Conservation (phyloP, 2,329 filamentous ascomycete species). For the Ophiostoma himal-ulmi region DNA sequence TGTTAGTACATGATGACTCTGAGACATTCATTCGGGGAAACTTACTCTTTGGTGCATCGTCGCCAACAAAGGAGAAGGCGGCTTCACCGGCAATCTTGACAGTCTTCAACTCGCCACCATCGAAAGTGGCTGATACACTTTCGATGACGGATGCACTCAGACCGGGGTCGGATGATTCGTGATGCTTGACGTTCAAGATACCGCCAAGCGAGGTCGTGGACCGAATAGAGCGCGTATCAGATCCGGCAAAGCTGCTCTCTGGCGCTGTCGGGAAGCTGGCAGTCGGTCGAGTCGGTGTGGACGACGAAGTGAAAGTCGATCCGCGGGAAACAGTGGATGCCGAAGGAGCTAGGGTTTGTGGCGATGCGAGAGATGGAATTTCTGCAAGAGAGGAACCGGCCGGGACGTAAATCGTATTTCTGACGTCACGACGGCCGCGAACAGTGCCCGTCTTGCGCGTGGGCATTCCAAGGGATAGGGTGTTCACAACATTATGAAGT, state of each 20-base stretch:
- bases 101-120: constrained; percentile 63
- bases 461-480: constrained; percentile 60
- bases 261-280: constrained; percentile 55
- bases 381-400: constrained; percentile 41
- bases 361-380: constrained; percentile 22
- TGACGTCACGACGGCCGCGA: constrained; percentile 81
- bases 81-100: constrained; percentile 81
- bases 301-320: constrained; percentile 30
- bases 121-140: constrained; percentile 79
- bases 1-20: constrained; percentile 29
- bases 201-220: constrained; percentile 76
- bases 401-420: constrained; percentile 83
- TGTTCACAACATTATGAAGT: constrained; percentile 68
- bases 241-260: constrained; percentile 55
- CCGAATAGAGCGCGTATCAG: constrained; percentile 85
- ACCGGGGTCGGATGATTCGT: constrained; percentile 72
- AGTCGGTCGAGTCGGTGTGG: constrained; percentile 37
- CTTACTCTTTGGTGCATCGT: constrained; percentile 38
- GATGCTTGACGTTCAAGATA: constrained; percentile 66
- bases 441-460: constrained; percentile 68
- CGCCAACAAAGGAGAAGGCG: constrained; percentile 67
- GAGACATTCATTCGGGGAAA: constrained; percentile 31
- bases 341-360: constrained; percentile 9
- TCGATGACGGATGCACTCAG: constrained; percentile 87
- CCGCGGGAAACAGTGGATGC: constrained; percentile 27